Conservation (phyloP, 2,329 filamentous ascomycete genomes). For the Phyllosticta citriasiana region DNA sequence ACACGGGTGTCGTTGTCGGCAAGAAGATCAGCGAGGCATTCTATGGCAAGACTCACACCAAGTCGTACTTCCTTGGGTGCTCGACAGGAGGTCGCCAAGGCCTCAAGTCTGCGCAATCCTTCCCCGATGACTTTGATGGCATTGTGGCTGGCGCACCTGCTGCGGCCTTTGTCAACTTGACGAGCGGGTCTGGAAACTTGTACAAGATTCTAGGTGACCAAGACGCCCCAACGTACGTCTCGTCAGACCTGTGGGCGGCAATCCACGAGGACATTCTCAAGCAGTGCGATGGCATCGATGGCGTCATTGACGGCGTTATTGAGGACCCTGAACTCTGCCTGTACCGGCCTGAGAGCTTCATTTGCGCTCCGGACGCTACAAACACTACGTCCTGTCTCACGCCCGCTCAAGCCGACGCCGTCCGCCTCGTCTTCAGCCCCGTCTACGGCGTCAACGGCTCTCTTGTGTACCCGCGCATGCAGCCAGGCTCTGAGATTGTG, state of each 20-base stretch:
- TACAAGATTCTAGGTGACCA: conserved; percentile 19
- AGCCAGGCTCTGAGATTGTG: conserved; percentile 37
- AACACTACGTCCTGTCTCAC: conserved; percentile 35
- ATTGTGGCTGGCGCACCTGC: conserved; percentile 27
- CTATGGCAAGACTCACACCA: conserved; percentile 30
- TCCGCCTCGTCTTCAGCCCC: conserved; percentile 33
- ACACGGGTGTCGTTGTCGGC: conserved; percentile 31
- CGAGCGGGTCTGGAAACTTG: conserved; percentile 23
- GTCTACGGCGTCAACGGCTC: conserved; percentile 34
- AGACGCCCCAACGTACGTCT: conserved; percentile 32
- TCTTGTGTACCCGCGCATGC: conserved; percentile 42
- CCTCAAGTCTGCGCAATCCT: conserved; percentile 20
- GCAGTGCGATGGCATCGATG: conserved; percentile 43
- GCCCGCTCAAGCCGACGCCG: conserved; percentile 32
- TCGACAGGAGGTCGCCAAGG: conserved; percentile 29
- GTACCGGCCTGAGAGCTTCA: conserved; percentile 31
- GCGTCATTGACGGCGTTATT: conserved; percentile 38
- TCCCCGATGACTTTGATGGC: conserved; percentile 28
- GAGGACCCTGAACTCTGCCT: conserved; percentile 37
- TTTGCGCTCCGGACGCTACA: conserved; percentile 25
- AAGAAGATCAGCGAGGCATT: conserved; percentile 32
- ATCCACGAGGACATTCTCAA: conserved; percentile 36
- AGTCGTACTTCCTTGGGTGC: conserved; percentile 31
- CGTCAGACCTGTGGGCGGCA: conserved; percentile 28
- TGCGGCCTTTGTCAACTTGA: conserved; percentile 24